Conservation (phyloP, 305 asterid genomes). For the Fraxinus velutina region DNA sequence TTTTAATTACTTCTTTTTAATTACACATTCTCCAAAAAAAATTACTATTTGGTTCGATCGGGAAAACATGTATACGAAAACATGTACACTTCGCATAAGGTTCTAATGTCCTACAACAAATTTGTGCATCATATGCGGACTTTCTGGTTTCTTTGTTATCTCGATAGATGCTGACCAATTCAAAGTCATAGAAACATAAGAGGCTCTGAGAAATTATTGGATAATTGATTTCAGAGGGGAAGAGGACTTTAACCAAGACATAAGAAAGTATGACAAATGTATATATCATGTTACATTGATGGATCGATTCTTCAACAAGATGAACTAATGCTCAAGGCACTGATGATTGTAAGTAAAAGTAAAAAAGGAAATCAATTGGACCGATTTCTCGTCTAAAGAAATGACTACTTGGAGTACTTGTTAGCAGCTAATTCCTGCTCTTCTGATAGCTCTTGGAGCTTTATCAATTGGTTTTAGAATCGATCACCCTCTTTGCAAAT, state of each 20-base stretch:
- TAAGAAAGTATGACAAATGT: background rate
- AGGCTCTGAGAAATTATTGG: background rate
- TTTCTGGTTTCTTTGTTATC: background rate
- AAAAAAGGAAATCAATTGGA: background rate
- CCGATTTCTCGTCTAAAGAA: background rate
- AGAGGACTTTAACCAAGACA: background rate
- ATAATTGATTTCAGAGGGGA: background rate
- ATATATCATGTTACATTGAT: background rate
- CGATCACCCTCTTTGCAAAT: constrained; percentile 83
- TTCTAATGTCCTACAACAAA: too few relatives aligned
- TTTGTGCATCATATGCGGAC: background rate
- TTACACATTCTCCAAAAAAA: too few relatives aligned
- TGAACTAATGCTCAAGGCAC: background rate
- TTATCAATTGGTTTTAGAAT: constrained; percentile 42
- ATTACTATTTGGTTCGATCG: too few relatives aligned
- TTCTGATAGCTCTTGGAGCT: background rate
- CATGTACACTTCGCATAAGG: too few relatives aligned
- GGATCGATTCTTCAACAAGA: background rate
- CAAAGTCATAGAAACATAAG: background rate
- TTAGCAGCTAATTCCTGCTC: background rate
- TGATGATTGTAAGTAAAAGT: background rate
- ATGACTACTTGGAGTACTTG: background rate
- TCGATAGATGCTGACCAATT: background rate
- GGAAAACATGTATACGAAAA: too few relatives aligned
- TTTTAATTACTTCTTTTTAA: too few relatives aligned